Conservation (phyloP, 2,329 filamentous ascomycete genomes). For the Coniochaeta sp. region DNA sequence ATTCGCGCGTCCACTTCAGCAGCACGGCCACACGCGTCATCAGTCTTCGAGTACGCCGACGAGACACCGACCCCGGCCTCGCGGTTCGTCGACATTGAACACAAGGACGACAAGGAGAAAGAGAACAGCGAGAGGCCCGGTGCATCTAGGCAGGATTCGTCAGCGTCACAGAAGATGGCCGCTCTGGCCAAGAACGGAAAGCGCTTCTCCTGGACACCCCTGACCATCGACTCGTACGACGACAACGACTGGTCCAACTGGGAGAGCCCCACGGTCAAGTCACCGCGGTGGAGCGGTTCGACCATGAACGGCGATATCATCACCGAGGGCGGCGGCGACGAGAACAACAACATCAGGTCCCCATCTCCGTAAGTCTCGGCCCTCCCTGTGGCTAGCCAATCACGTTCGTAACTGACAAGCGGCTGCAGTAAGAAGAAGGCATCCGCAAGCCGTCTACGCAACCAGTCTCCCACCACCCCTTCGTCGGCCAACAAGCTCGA, state of each 20-base stretch:
- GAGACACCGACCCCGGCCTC: slow-evolving; percentile 16
- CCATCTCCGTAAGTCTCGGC: background rate
- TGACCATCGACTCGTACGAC: slow-evolving; percentile 48
- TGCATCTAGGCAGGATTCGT: slow-evolving; percentile 15
- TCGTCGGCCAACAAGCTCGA: slow-evolving; percentile 31
- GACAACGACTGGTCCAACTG: slow-evolving; percentile 60
- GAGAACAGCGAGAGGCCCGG: slow-evolving; percentile 15
- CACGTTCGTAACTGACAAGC: background rate
- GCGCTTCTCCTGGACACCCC: slow-evolving; percentile 52
- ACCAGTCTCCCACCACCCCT: slow-evolving; percentile 15
- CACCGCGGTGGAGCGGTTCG: slow-evolving; percentile 57
- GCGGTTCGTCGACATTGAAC: slow-evolving; percentile 3
- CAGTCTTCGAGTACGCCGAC: slow-evolving; percentile 26
- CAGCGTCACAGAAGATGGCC: slow-evolving; percentile 14
- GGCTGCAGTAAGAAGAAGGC: background rate
- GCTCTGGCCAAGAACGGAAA: slow-evolving; percentile 34
- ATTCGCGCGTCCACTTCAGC: slow-evolving; percentile 31
- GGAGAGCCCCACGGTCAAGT: slow-evolving; percentile 48
- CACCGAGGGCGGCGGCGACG: slow-evolving; percentile 34
- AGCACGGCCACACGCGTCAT: slow-evolving; percentile 31
- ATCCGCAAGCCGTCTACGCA: background rate
- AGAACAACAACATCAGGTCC: slow-evolving; percentile 22
- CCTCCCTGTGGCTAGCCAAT: background rate
- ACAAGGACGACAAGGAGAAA: slow-evolving; percentile 5
- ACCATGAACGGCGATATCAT: slow-evolving; percentile 43